Conservation (phyloP, 78 protist genomes). For the Isochrysis galbana region DNA sequence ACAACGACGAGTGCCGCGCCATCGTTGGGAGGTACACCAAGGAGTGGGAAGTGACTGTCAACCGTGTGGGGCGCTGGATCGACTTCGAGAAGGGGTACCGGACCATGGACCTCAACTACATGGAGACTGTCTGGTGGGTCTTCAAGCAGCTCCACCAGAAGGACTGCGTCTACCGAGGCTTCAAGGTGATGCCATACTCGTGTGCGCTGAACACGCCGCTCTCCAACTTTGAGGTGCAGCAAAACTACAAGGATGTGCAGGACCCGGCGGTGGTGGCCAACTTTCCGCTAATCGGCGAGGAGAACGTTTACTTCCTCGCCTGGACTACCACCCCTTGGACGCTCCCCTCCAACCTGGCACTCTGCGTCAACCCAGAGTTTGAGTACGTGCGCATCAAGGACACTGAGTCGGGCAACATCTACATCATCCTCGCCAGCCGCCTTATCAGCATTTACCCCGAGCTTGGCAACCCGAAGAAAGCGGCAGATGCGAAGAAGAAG, state of each 20-base stretch:
- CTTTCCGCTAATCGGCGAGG: conserved; percentile 73
- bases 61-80: conserved; percentile 98
- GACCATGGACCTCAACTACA: conserved; percentile 93
- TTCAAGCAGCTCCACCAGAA: conserved; percentile 86
- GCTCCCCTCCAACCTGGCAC: conserved; percentile 95
- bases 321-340: conserved; percentile 99
- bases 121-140: conserved; percentile 95
- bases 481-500: conserved; percentile 8
- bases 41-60: conserved; percentile 92
- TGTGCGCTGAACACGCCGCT: conserved; percentile 93
- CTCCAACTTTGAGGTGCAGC: conserved; percentile 97
- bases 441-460: conserved; percentile 51
- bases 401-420: background rate
- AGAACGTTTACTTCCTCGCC: conserved; percentile 77
- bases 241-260: conserved; percentile 87
- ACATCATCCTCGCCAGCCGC: conserved; percentile 36
- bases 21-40: conserved; percentile 92
- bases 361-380: conserved; percentile 76
- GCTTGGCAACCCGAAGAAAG: conserved; percentile 23
- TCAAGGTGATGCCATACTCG: conserved; percentile 98
- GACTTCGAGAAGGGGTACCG: conserved; percentile 98
- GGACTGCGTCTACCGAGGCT: conserved; percentile 96
- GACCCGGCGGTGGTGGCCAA: conserved; percentile 84
- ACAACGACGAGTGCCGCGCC: conserved; percentile 92
- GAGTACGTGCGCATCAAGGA: conserved; percentile 79